A percentile compares a stretch with the other conserved stretches of the same genome.
These are phyloP conservation scores for Cryptosporidium canis DNA, from an alignment of 169 alveolate species.

Conservation along the genomic window DNA sequence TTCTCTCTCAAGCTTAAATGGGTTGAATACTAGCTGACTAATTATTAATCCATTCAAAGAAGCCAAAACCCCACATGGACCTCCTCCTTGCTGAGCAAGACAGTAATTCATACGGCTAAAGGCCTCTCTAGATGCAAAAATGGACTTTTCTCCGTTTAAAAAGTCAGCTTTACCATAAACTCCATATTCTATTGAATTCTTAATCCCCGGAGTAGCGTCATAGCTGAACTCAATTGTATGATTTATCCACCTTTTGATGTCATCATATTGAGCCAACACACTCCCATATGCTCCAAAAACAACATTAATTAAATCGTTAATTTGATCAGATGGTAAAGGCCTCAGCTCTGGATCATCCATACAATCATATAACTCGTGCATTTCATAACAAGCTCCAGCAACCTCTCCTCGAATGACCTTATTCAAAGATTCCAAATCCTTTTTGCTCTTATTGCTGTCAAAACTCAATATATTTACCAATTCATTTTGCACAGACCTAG, in stretches of 20 bases:
- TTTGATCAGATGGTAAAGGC: background rate
- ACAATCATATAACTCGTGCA: background rate
- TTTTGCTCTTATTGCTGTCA: background rate
- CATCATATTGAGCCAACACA: constrained; percentile 19
- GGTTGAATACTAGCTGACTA: constrained; percentile 47
- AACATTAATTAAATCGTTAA: background rate
- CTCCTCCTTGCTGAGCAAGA: constrained; percentile 73
- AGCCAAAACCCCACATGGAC: constrained; percentile 74
- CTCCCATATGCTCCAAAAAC: background rate
- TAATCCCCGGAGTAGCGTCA: background rate
- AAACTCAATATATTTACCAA: constrained; percentile 16
- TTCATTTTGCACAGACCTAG: constrained; percentile 23
- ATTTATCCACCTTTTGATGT: constrained; percentile 38
- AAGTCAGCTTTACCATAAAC: background rate
- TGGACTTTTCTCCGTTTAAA: background rate
- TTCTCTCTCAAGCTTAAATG: background rate
- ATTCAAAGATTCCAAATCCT: constrained; percentile 10
- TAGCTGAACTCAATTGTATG: constrained; percentile 13
- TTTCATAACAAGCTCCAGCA: background rate
- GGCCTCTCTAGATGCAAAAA: background rate
- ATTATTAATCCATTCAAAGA: constrained; percentile 56
- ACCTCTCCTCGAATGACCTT: background rate
- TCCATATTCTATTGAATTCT: background rate
- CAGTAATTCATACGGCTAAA: constrained; percentile 39
- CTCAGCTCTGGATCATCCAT: constrained; percentile 5